Conservation (phyloP, 108 stramenopile genomes). For the Stephanodiscus triporus region DNA sequence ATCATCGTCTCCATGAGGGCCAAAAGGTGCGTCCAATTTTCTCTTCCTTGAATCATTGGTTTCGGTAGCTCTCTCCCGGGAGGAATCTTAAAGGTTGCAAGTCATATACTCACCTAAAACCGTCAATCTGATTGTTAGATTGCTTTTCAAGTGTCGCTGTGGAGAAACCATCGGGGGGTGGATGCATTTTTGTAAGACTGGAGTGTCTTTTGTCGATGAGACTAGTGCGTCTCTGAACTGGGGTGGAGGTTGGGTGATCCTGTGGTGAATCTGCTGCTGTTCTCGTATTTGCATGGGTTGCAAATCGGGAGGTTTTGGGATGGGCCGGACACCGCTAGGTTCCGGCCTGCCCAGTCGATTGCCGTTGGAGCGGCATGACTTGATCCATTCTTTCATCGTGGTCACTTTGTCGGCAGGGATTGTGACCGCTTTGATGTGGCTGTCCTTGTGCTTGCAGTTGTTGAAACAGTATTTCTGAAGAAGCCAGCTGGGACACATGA, state of each 20-base stretch:
- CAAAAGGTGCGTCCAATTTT: background rate
- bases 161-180: no score
- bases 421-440: background rate
- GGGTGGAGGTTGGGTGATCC: background rate
- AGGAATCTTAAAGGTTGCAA: no score
- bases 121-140: no score
- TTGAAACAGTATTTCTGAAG: slow-evolving; percentile 10
- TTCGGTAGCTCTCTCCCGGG: no score
- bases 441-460: slow-evolving; percentile 9
- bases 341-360: background rate
- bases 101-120: no score
- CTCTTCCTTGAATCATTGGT: no score
- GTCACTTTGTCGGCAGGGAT: background rate
- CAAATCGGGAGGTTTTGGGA: background rate
- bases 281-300: no score
- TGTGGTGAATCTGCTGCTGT: background rate
- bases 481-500: slow-evolving; percentile 10
- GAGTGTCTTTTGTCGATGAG: no score
- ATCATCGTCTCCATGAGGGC: no score
- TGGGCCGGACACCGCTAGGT: background rate
- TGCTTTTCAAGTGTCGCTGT: no score
- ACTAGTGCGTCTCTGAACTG: no score
- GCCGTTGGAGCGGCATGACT: background rate
- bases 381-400: background rate
- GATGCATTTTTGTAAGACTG: no score